Base-by-base conservation (phyloP, 2,329 filamentous ascomycete species). In the Ciborinia camelliae region DNA sequence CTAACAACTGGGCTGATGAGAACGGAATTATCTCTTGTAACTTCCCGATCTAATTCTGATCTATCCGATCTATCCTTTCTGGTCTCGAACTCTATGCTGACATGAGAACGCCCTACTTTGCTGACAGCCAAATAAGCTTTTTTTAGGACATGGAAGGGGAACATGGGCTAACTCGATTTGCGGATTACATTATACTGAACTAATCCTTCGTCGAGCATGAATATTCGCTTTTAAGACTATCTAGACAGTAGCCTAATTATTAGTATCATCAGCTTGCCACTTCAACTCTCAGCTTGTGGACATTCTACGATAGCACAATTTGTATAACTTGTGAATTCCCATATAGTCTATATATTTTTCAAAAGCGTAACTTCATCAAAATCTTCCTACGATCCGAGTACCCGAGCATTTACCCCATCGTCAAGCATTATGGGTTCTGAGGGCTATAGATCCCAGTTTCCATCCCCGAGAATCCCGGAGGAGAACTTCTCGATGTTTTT, bases 401-500 rank as follows among this genome's bases (percentile, higher is more conserved):
- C 15, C 43, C 41, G 32, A 39, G 15, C 26, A 10, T 32, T 50
- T 12, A 20, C 23, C 26, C 43, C 32, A 23, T 18, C 14, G 3
- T 7, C 15, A 58, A 12, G 41, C 3, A 35, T 39, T 6, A 63
- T 63, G 61, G 32, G 30, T 18, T 37, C 43, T 7, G 54, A 20
- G 10, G 32, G 9, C 2, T n/a, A 35, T 5, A 60, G 23, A 35
- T 47, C 50, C 1, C 30, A 32, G 14, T 41, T 55, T 48, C 7
- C 48, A 32, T 52, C 47, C 2, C 32, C 58, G 20, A 61, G 47
- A 48, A 39, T 66, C 26, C 26, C 35, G 14, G 66, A 68, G 37
- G 64, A 70, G 18, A 51, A 55, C 20, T 52, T 68, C 30, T 65
- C 67, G 14, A 69, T 67, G 64, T 68, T 71, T 50, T 68, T 72